Base-by-base conservation (phyloP, 192 early-diverging fungal genomes). In the Backusella psychrophila region DNA sequence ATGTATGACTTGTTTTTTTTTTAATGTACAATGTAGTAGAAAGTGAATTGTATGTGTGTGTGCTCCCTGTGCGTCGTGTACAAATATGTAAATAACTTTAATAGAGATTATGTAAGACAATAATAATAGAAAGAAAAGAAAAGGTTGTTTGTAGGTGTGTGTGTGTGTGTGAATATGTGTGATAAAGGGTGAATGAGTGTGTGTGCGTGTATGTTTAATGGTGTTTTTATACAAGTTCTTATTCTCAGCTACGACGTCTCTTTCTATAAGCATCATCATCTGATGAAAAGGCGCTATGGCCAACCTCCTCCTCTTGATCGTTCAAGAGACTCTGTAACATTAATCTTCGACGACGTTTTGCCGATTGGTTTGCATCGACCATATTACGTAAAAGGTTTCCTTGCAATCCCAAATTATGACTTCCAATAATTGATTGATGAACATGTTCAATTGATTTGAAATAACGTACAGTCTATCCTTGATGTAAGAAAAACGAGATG, bases 401-500 rank as follows among this genome's bases (percentile, higher is more conserved):
- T 72, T 92, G 89, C n/a, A 93, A 83, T 7, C 91, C 91, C 19
- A 93, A 84, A 75, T 91, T 91, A 65, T 93, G 89, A 41, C 86
- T 84, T 41, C 92, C 92, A 79, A 93, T 90, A 81, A 93, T 84
- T 71, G 90, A 86, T 72, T 90, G 84, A 49, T 94, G 92, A 6
- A 94, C 94, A 85, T 93, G 89, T 83, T 95, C 94, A 72, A 95
- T 95, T 59, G 89, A 91, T 84, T 92, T 94, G 78, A 95, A 95
- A 82, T 95, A 95, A 84, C 90, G 90, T 56, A 95, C 94, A 35
- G 94, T 95, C 87, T 95, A 93, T 79, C 90, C 6, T 6, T 19
- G 11, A 11, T 7, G 1, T 41, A 11, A 41, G 39, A 41, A 41
- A 41, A 11, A 41, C 33, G 39, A 41, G 39, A 41, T 41, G 11